A percentile compares a stretch with the other conserved stretches of the same genome.
These are phyloP conservation scores for Plantago rigida DNA, from an alignment of 305 asterid genomes.

Conservation along the genomic window DNA sequence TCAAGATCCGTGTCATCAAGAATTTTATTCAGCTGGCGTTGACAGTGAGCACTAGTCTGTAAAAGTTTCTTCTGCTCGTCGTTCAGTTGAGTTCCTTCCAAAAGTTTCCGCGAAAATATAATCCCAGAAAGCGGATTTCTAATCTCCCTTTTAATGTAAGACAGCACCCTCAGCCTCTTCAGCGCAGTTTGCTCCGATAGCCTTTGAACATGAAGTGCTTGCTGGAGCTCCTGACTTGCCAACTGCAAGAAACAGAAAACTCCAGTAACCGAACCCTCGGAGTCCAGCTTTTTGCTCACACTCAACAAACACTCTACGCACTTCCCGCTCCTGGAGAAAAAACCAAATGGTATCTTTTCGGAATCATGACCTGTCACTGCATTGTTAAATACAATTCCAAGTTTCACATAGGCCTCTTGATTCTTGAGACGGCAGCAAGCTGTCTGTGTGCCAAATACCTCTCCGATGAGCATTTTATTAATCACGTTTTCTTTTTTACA, in stretches of 20 bases:
- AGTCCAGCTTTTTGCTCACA: constrained; percentile 63
- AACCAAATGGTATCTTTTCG: constrained; percentile 61
- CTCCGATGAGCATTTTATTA: constrained; percentile 84
- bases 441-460: constrained; percentile 59
- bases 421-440: constrained; percentile 70
- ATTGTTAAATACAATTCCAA: constrained; percentile 62
- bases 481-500: constrained; percentile 72
- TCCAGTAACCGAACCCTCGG: constrained; percentile 64
- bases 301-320: constrained; percentile 64
- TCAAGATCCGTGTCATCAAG: constrained; percentile 92
- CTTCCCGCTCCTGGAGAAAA: constrained; percentile 53
- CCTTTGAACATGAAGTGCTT: constrained; percentile 73
- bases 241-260: constrained; percentile 83
- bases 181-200: constrained; percentile 66
- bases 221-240: constrained; percentile 88
- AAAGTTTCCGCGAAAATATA: constrained; percentile 62
- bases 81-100: constrained; percentile 65
- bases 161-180: constrained; percentile 57
- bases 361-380: constrained; percentile 63
- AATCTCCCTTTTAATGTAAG: constrained; percentile 72
- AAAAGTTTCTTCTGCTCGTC: constrained; percentile 63
- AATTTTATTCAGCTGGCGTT: constrained; percentile 68
- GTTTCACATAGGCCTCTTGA: constrained; percentile 69
- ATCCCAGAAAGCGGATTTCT: constrained; percentile 87
- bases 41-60: constrained; percentile 57